These are phyloP conservation scores for Malus hybrid DNA, from an alignment of 331 rosid genomes.

Conservation along the genomic window DNA sequence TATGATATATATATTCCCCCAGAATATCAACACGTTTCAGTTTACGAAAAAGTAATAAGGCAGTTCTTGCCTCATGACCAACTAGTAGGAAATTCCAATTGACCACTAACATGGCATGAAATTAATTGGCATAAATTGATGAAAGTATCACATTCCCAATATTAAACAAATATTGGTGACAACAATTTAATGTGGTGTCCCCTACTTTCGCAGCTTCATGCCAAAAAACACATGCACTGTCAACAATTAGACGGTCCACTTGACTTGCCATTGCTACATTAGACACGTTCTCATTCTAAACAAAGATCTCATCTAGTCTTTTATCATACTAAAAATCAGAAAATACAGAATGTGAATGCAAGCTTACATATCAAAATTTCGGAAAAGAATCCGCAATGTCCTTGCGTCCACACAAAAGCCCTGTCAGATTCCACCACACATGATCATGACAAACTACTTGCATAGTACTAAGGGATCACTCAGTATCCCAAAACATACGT, in stretches of 20 bases:
- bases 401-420: constrained; percentile 96
- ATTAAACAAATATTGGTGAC: not conserved
- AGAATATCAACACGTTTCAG: not conserved
- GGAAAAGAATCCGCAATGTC: constrained; percentile 79
- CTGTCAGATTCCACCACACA: constrained; percentile 42
- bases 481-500: constrained; percentile 19
- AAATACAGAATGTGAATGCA: not conserved
- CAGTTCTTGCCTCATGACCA: not conserved
- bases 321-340: not conserved
- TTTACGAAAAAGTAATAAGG: not conserved
- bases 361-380: constrained; percentile 88
- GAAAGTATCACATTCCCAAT: not conserved
- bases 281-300: not conserved
- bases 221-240: not conserved
- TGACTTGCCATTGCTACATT: not conserved
- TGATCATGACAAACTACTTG: constrained; percentile 8
- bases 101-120: not conserved
- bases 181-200: not conserved
- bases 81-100: not conserved
- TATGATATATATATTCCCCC: too few relatives aligned
- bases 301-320: not conserved
- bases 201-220: not conserved
- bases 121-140: not conserved
- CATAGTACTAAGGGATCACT: not conserved
- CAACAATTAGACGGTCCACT: not conserved